Conservation (phyloP, 2,329 filamentous ascomycete genomes). For the Botrytis cinerea region DNA sequence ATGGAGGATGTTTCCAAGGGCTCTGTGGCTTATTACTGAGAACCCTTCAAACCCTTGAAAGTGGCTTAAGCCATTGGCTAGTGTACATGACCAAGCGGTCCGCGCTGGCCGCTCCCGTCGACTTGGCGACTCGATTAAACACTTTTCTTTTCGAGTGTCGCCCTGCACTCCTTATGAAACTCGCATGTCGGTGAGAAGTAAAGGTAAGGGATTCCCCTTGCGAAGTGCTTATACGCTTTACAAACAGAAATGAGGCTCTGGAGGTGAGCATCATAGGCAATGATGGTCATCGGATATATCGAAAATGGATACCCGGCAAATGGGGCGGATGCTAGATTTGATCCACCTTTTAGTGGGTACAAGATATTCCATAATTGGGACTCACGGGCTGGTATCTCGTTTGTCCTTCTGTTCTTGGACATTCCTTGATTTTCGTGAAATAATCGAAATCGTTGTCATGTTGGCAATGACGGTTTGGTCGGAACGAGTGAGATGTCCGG, state of each 20-base stretch:
- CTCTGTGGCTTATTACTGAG: neutral
- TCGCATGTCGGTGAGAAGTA: neutral
- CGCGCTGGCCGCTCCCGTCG: neutral
- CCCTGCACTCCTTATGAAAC: neutral
- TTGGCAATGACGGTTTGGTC: neutral
- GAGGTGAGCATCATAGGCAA: neutral
- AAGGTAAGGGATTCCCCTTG: neutral
- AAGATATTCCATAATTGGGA: neutral
- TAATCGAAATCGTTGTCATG: neutral
- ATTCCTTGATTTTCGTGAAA: neutral
- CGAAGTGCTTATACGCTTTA: neutral
- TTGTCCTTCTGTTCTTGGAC: neutral
- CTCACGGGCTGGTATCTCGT: neutral
- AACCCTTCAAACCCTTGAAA: neutral
- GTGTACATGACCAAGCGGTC: neutral
- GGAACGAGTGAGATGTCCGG: neutral
- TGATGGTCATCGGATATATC: neutral
- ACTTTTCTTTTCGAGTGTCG: neutral
- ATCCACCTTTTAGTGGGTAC: neutral
- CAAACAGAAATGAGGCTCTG: neutral
- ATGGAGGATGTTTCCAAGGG: neutral
- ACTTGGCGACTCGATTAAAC: neutral
- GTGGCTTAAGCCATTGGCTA: neutral
- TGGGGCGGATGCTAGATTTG: neutral
- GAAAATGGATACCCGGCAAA: conserved; percentile 4